These are phyloP conservation scores for Begonia loranthoides DNA, from an alignment of 306 rosid genomes.

Conservation along the genomic window DNA sequence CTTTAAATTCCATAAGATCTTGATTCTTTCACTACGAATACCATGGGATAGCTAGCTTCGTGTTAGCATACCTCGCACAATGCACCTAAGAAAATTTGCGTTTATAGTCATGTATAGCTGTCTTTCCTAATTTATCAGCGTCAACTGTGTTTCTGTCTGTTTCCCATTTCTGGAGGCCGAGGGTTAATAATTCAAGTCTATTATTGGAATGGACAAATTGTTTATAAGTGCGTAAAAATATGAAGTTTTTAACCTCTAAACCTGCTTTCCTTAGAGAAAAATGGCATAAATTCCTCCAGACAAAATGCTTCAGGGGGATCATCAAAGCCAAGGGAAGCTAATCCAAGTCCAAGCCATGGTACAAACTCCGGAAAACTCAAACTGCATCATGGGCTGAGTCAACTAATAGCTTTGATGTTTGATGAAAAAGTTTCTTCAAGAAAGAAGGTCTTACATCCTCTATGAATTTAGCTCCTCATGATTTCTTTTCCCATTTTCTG, in stretches of 20 bases:
- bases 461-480: not conserved
- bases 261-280: constrained; percentile 29
- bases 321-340: constrained; percentile 7
- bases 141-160: not conserved
- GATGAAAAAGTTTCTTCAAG: constrained; percentile 51
- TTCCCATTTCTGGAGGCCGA: not conserved
- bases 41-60: too few species aligned
- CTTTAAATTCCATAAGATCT: too few species aligned
- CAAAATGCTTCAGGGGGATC: constrained; percentile 9
- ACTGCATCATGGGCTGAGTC: constrained; percentile 14
- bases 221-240: not conserved
- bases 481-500: not conserved
- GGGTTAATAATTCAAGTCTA: too few species aligned
- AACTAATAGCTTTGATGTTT: constrained; percentile 20
- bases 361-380: constrained; percentile 10
- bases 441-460: constrained; percentile 48
- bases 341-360: constrained; percentile 14
- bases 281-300: constrained; percentile 18
- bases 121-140: not conserved
- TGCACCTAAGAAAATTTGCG: too few species aligned
- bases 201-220: too few species aligned
- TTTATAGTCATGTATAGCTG: not conserved
- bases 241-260: constrained; percentile 2
- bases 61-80: too few species aligned
- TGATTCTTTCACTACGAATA: too few species aligned